phyloP scores from a whole-genome alignment of 139 green algal species.

The Deuterostichococcus epilithicus region DNA sequence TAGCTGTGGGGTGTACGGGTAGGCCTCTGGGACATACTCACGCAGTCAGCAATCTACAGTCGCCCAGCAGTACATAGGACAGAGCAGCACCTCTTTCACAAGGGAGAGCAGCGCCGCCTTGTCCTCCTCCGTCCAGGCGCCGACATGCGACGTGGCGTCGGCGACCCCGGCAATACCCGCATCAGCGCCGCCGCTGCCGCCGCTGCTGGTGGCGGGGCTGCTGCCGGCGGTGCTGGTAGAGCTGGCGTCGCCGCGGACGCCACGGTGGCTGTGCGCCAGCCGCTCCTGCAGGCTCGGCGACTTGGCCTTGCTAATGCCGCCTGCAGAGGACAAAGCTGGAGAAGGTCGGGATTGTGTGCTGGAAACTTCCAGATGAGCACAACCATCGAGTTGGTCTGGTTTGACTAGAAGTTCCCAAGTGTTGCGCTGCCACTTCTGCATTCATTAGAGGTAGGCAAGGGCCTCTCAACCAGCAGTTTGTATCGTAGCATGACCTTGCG shows the following conservation, averaged over 20 bases:
- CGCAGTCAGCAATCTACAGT: too few species aligned
- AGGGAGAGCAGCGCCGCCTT: constrained; percentile 8
- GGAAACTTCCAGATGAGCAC: too few species aligned
- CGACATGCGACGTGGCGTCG: not conserved
- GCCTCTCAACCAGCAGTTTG: too few species aligned
- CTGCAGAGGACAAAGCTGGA: too few species aligned
- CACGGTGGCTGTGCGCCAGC: not conserved
- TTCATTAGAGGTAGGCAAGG: too few species aligned
- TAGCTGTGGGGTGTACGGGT: not conserved
- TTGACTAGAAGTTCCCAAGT: too few species aligned
- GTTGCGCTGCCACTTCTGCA: too few species aligned
- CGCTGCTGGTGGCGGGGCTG: not conserved
- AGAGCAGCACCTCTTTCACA: not conserved
- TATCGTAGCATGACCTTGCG: not conserved
- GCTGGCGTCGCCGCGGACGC: constrained; percentile 1
- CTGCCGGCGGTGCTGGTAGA: not conserved
- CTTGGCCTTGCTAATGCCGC: not conserved
- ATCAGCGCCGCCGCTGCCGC: not conserved
- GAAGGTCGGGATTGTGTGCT: too few species aligned
- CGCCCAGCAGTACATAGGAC: too few species aligned
- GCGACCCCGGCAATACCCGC: too few species aligned
- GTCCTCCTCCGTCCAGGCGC: constrained; percentile 12
- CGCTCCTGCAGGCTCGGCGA: not conserved
- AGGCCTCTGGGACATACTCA: too few species aligned
- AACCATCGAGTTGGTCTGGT: too few species aligned